Evolutionary conservation across 2,329 filamentous ascomycete genomes (phyloP).

Genomic region (Aureobasidium namibiae): DNA sequence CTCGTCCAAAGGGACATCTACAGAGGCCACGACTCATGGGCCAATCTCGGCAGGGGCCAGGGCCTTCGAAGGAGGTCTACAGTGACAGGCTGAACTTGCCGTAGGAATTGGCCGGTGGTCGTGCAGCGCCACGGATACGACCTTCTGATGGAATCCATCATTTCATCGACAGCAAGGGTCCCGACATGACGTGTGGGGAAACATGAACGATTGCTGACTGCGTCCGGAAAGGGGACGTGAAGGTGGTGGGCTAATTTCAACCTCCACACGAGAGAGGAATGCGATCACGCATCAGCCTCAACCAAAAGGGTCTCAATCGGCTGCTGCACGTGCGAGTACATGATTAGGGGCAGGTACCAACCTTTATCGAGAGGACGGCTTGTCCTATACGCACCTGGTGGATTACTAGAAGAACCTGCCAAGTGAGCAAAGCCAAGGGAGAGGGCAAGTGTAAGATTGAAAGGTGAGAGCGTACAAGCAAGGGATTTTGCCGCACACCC

Average conservation of each 20-base stretch:
- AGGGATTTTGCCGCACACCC: slow-evolving; percentile 12
- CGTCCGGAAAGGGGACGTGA: not conserved
- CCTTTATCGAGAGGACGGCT: not conserved
- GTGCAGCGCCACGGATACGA: slow-evolving; percentile 5
- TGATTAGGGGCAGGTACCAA: slow-evolving; percentile 5
- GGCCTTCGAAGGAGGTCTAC: slow-evolving; percentile 1
- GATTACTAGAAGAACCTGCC: slow-evolving; percentile 3
- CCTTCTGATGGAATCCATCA: slow-evolving; percentile 5
- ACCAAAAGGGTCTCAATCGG: not conserved
- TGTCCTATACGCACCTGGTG: not conserved
- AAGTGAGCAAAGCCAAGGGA: slow-evolving; percentile 14
- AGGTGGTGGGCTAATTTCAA: slow-evolving; percentile 15
- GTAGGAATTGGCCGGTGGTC: slow-evolving; percentile 2
- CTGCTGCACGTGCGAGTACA: not conserved
- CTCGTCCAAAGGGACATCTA: slow-evolving; percentile 11
- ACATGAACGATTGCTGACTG: not conserved
- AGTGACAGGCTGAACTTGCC: slow-evolving; percentile 12
- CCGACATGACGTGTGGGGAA: slow-evolving; percentile 2
- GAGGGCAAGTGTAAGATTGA: slow-evolving; percentile 5
- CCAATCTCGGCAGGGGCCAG: slow-evolving; percentile 13
- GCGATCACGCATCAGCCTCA: slow-evolving; percentile 2
- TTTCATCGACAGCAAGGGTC: slow-evolving; percentile 13
- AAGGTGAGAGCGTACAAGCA: slow-evolving; percentile 8
- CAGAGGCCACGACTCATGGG: not conserved
- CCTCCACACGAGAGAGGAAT: slow-evolving; percentile 8